These are phyloP conservation scores for Yarrowia bubula DNA, from an alignment of 805 yeast species.

Conservation along the genomic window DNA sequence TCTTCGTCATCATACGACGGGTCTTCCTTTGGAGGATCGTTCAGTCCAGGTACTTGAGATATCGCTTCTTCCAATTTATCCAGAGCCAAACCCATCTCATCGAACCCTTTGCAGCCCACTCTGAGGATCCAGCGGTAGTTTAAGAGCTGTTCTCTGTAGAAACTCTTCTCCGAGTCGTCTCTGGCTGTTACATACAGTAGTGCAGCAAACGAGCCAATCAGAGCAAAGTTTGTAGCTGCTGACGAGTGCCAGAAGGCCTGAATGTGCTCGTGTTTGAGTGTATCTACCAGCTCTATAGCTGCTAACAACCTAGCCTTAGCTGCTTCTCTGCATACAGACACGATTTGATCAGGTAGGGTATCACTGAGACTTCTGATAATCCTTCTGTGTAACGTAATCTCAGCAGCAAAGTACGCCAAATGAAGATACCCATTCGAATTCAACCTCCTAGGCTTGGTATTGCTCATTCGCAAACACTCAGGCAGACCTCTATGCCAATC, in stretches of 20 bases:
- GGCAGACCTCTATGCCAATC: conserved; percentile 42
- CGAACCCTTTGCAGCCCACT: conserved; percentile 72
- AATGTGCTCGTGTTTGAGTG: conserved; percentile 75
- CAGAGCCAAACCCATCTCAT: conserved; percentile 73
- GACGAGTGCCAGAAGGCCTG: conserved; percentile 90
- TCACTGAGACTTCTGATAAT: conserved; percentile 40
- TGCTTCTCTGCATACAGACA: conserved; percentile 74
- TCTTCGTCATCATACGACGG: neutral
- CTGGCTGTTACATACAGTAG: conserved; percentile 66
- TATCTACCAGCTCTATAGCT: conserved; percentile 73
- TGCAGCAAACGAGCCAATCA: conserved; percentile 87
- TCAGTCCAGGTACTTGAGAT: conserved; percentile 59
- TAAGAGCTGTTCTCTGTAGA: conserved; percentile 64
- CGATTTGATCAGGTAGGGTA: conserved; percentile 52
- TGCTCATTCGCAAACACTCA: conserved; percentile 33
- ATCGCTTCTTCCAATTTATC: conserved; percentile 68
- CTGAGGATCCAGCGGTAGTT: conserved; percentile 76
- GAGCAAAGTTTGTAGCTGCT: conserved; percentile 70
- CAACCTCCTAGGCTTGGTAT: conserved; percentile 32
- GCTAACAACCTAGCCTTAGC: conserved; percentile 80
- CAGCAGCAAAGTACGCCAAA: conserved; percentile 84
- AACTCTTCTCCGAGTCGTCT: conserved; percentile 53
- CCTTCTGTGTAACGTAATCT: conserved; percentile 73
- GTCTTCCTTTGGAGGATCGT: conserved; percentile 20
- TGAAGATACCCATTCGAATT: conserved; percentile 72